Evolutionary conservation across 345 rosid species (phyloP).

Genomic region (Alliaria petiolata): DNA sequence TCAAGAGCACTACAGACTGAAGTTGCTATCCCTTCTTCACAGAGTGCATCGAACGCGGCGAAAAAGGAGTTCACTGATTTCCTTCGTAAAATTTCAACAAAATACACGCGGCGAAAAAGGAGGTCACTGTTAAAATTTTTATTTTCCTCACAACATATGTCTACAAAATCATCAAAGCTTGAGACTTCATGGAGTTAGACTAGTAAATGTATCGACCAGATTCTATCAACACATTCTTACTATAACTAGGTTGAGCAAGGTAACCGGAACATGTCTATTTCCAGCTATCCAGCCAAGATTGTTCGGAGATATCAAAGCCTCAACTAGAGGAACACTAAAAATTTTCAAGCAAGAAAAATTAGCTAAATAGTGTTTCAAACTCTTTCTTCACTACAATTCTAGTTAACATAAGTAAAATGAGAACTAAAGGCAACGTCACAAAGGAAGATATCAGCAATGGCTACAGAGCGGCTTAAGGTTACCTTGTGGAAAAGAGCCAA

Average conservation of each 20-base stretch:
- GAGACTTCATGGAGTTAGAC: neutral
- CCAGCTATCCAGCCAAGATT: too few species aligned
- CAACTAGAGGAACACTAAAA: too few species aligned
- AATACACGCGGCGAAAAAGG: too few species aligned
- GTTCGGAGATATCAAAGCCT: too few species aligned
- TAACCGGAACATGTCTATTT: too few species aligned
- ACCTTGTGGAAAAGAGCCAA: constrained; percentile 95
- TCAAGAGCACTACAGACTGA: constrained; percentile 81
- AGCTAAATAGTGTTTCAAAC: neutral
- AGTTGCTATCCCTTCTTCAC: constrained; percentile 91
- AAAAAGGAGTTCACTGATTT: constrained; percentile 79
- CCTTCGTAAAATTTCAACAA: constrained; percentile 43
- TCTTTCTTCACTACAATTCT: neutral
- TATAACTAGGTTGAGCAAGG: too few species aligned
- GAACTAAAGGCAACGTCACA: neutral
- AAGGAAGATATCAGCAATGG: neutral
- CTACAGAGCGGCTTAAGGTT: constrained; percentile 10
- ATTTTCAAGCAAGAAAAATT: neutral
- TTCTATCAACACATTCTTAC: neutral
- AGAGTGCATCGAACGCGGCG: constrained; percentile 73
- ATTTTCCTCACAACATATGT: neutral
- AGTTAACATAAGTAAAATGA: neutral
- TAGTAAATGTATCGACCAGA: neutral
- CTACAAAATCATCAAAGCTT: neutral
- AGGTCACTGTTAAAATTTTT: too few species aligned